Base-by-base conservation (phyloP, 371 early-diverging fungal genomes). In the Syncephalis fuscata region DNA sequence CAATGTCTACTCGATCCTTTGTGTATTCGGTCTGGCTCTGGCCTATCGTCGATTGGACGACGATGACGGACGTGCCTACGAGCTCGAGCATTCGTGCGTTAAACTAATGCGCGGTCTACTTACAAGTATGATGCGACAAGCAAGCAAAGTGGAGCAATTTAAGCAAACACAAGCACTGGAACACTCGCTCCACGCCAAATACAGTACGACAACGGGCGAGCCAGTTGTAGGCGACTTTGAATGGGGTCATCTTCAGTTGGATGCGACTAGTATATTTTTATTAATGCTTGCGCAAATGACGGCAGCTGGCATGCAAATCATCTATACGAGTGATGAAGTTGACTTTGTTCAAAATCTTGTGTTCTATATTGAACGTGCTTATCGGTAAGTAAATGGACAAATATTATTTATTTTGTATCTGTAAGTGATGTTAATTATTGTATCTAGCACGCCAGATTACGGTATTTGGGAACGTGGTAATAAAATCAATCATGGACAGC, bases 391-490 rank as follows among this genome's bases (percentile, higher is more conserved):
- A 10, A 43, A 20, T 43, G 7, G 11, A 4, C 23, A 17, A 21
- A 9, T 43, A 10, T 4, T 39, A 23, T 17, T 15, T 8, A 11
- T 47, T 3, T 24, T 32, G 16, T 46, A 21, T 49, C 38, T 42
- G 66, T 39, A 11, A 4, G 32, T 32, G 11, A 32, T 32, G 11
- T 4, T 32, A 32, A 32, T 11, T 7, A 32, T 32, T 11, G 32
- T 32, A 11, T 11, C 75, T 58, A 70, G 83, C 45, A 88, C 88
- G 0, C 88, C 88, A 2, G 91, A 91, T 50, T 88, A 81, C 60
- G 88, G 88, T 42, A 80, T 85, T 46, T 88, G 91, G 91, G 91
- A 91, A 57, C 68, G 91, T 38, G 91, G 91, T 45, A 80, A 88
- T 64, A 91, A 91, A 61, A 73, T 76, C 45, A 91, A 91, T 57